A percentile compares a stretch with the other conserved stretches of the same genome.
Evolutionary conservation across 306 rosid genomes (phyloP).

Genomic region (Quercus glauca): DNA sequence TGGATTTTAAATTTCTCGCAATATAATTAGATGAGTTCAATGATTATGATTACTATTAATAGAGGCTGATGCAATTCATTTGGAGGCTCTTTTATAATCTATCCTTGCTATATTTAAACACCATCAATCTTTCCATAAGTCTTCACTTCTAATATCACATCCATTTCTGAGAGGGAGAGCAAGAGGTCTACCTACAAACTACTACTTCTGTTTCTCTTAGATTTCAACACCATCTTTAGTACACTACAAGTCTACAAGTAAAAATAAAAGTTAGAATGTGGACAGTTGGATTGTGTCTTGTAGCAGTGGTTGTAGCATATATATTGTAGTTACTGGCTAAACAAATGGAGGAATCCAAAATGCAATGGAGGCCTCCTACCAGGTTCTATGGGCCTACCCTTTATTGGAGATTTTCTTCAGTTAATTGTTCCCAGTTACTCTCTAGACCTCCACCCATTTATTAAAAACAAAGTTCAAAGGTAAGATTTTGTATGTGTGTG

Average conservation of each 20-base stretch:
- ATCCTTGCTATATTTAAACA: too few relatives aligned
- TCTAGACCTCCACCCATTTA: slow-evolving; percentile 42
- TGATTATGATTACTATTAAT: too few relatives aligned
- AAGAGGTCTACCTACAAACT: too few relatives aligned
- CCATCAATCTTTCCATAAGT: too few relatives aligned
- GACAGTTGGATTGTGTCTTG: slow-evolving; percentile 5
- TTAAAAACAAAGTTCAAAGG: slow-evolving; percentile 33
- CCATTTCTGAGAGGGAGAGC: too few relatives aligned
- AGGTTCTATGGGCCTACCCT: slow-evolving; percentile 43
- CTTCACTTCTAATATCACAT: too few relatives aligned
- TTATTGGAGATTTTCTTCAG: slow-evolving; percentile 34
- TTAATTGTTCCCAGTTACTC: slow-evolving; percentile 32
- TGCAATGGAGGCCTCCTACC: slow-evolving; percentile 38
- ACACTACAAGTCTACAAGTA: background rate
- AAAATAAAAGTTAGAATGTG: background rate
- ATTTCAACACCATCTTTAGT: background rate
- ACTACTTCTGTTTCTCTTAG: background rate
- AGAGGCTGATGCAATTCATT: too few relatives aligned
- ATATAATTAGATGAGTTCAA: too few relatives aligned
- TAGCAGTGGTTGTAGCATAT: slow-evolving; percentile 6
- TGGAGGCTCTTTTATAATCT: too few relatives aligned
- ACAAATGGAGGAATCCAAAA: slow-evolving; percentile 34
- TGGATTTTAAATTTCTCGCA: too few relatives aligned
- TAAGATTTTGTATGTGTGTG: background rate
- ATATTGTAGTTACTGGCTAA: slow-evolving; percentile 4